phyloP scores from a whole-genome alignment of 306 rosid species.

The Adenanthera pavonina region DNA sequence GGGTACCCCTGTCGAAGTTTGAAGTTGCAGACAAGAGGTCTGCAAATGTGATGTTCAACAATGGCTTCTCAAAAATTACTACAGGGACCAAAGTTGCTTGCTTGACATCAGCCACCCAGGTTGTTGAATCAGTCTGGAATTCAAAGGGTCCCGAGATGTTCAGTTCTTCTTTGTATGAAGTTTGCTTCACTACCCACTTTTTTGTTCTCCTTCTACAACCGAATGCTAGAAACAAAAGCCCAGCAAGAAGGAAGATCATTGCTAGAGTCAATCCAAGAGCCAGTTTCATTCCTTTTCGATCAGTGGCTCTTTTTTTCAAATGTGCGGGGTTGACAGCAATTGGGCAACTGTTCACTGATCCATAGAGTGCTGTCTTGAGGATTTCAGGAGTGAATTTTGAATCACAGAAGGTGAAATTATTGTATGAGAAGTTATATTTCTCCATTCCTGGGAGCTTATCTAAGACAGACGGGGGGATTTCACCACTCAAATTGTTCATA shows the following conservation, averaged over 20 bases:
- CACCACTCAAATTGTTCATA: constrained; percentile 79
- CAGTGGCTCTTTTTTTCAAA: constrained; percentile 48
- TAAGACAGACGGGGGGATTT: constrained; percentile 61
- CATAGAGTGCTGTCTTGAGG: constrained; percentile 60
- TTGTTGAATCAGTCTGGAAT: constrained; percentile 92
- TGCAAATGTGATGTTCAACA: constrained; percentile 86
- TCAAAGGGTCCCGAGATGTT: constrained; percentile 92
- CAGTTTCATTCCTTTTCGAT: constrained; percentile 66
- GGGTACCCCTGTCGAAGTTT: constrained; percentile 87
- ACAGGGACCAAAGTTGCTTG: constrained; percentile 88
- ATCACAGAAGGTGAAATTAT: constrained; percentile 82
- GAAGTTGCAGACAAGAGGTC: constrained; percentile 96
- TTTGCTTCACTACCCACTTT: constrained; percentile 81
- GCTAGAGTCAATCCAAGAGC: constrained; percentile 79
- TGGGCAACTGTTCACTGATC: constrained; percentile 81
- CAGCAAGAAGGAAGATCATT: constrained; percentile 75
- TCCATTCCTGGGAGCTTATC: constrained; percentile 75
- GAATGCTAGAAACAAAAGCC: constrained; percentile 75
- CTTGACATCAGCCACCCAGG: constrained; percentile 99
- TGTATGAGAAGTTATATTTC: constrained; percentile 88
- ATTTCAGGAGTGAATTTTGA: constrained; percentile 58
- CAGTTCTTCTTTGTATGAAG: constrained; percentile 81
- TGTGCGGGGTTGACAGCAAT: constrained; percentile 79
- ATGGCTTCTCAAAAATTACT: constrained; percentile 91
- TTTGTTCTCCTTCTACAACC: constrained; percentile 79